Evolutionary conservation across 352 stramenopile genomes (phyloP).

Genomic region (Aphanomyces euteiches): DNA sequence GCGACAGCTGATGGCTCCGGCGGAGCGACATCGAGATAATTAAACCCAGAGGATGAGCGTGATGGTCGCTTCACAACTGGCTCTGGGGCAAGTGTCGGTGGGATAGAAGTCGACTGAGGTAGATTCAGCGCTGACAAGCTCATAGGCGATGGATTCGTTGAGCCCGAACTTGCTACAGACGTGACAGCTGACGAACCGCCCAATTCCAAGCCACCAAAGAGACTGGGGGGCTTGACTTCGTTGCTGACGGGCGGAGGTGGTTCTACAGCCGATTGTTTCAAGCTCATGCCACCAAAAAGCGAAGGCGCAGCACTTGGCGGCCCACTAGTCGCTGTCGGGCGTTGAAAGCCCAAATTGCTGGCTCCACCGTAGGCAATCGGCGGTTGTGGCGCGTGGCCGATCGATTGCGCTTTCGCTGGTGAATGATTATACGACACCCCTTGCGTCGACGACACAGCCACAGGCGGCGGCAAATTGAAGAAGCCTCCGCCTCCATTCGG

Average conservation of each 20-base stretch:
- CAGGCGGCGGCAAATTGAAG: conserved; percentile 78
- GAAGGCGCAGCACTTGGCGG: conserved; percentile 3
- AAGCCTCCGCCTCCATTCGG: conserved; percentile 60
- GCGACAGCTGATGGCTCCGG: conserved; percentile 22
- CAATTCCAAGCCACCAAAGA: conserved; percentile 29
- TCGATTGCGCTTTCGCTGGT: background rate
- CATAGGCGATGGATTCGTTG: conserved; percentile 10
- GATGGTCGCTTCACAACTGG: background rate
- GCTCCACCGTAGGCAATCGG: conserved; percentile 1
- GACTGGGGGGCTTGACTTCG: conserved; percentile 6
- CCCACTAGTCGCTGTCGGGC: background rate
- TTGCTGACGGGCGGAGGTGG: background rate
- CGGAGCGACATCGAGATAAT: conserved; percentile 53
- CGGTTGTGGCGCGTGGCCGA: background rate
- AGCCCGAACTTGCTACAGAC: background rate
- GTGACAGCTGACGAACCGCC: conserved; percentile 7
- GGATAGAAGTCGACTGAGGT: background rate
- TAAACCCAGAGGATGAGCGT: conserved; percentile 38
- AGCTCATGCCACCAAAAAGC: conserved; percentile 28
- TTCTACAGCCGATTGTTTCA: conserved; percentile 12
- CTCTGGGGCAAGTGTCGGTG: background rate
- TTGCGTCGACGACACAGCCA: conserved; percentile 39
- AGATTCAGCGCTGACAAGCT: conserved; percentile 18
- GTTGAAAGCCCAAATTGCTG: conserved; percentile 20
- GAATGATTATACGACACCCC: conserved; percentile 27